Evolutionary conservation across 805 yeast species (phyloP).

Genomic region (Metschnikowia corniflorae): DNA sequence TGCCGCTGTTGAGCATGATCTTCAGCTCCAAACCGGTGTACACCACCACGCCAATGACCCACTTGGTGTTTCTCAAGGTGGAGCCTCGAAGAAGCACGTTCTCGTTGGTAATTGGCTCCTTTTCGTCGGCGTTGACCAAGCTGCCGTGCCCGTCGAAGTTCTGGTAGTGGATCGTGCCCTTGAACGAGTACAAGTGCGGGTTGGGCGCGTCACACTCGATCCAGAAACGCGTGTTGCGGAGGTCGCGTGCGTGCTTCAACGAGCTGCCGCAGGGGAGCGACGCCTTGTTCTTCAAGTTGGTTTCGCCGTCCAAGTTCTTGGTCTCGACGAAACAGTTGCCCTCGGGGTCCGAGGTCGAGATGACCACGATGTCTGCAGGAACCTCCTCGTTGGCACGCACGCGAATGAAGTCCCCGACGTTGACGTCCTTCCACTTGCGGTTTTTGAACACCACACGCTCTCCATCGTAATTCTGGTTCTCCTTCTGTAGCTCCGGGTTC

Average conservation of each 20-base stretch:
- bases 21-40: constrained; percentile 76
- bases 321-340: constrained; percentile 62
- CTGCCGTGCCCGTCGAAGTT: constrained; percentile 30
- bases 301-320: constrained; percentile 25
- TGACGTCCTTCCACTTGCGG: constrained; percentile 21
- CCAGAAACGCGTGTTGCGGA: constrained; percentile 55
- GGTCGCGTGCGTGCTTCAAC: constrained; percentile 54
- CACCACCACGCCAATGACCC: constrained; percentile 72
- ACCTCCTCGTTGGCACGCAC: constrained; percentile 68
- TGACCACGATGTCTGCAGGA: constrained; percentile 66
- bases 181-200: constrained; percentile 57
- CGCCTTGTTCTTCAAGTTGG: constrained; percentile 50
- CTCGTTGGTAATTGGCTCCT: constrained; percentile 59
- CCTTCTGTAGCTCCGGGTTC: constrained; percentile 20
- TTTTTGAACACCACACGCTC: constrained; percentile 16
- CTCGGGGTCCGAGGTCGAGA: constrained; percentile 64
- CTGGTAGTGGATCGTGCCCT: constrained; percentile 60
- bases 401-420: constrained; percentile 62
- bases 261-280: constrained; percentile 53
- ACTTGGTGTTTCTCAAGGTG: constrained; percentile 67
- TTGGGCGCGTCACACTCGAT: constrained; percentile 75
- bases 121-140: constrained; percentile 33
- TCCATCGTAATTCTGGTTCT: constrained; percentile 1
- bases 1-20: constrained; percentile 74
- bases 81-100: constrained; percentile 71